Conservation (phyloP, 1,139 yeast genomes). For the Diutina pseudorugosa region DNA sequence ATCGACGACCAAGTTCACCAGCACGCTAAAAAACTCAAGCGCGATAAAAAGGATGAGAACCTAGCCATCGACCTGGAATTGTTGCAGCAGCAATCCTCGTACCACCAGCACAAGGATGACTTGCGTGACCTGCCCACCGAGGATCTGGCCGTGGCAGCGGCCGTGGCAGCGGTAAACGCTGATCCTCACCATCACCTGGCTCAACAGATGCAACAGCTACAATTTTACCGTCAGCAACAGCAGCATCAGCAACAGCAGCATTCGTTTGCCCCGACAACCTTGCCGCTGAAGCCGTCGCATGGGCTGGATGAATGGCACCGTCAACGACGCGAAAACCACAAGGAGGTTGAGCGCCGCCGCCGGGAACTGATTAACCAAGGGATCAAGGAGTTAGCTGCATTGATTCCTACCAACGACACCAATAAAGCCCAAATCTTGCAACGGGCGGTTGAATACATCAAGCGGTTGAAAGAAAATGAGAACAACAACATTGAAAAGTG, state of each 20-base stretch:
- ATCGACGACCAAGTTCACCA: slow-evolving; percentile 9
- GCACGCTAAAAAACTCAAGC: slow-evolving; percentile 15
- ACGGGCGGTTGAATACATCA: slow-evolving; percentile 82
- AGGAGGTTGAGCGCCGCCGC: slow-evolving; percentile 94
- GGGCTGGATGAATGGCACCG: slow-evolving; percentile 84
- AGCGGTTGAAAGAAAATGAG: slow-evolving; percentile 79
- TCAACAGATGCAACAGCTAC: slow-evolving; percentile 18
- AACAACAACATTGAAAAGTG: slow-evolving; percentile 83
- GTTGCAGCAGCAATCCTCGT: slow-evolving; percentile 32
- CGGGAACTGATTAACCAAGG: slow-evolving; percentile 88
- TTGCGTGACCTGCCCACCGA: slow-evolving; percentile 10
- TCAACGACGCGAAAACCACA: slow-evolving; percentile 80
- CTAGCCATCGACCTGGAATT: slow-evolving; percentile 37
- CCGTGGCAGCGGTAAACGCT: slow-evolving; percentile 12
- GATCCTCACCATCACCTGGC: slow-evolving; percentile 13
- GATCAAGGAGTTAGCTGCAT: slow-evolving; percentile 67
- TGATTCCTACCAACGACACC: slow-evolving; percentile 81
- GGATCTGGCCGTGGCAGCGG: slow-evolving; percentile 14
- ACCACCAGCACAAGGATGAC: slow-evolving; percentile 11
- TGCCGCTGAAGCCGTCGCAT: slow-evolving; percentile 37
- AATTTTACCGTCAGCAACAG: slow-evolving; percentile 18
- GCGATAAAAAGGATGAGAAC: slow-evolving; percentile 20
- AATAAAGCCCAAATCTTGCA: slow-evolving; percentile 85
- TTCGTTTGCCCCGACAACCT: slow-evolving; percentile 17
- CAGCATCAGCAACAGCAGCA: slow-evolving; percentile 10